A percentile compares a stretch with the other conserved stretches of the same genome.
These are phyloP conservation scores for Aspergillus bridgeri DNA, from an alignment of 495 filamentous ascomycete species.

Conservation along the genomic window DNA sequence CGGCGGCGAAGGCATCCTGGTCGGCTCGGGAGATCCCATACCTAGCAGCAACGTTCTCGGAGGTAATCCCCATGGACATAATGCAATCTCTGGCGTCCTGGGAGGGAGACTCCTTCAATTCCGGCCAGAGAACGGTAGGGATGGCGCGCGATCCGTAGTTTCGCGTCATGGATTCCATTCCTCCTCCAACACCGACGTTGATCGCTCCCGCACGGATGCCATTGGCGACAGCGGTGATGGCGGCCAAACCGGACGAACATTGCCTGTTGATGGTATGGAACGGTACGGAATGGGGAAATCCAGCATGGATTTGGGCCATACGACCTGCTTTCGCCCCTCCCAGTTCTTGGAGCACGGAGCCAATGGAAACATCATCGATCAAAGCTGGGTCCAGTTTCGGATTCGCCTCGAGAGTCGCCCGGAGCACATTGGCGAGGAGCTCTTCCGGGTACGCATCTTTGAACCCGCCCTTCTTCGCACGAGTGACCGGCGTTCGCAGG, in stretches of 20 bases:
- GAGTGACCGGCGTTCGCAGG: constrained; percentile 79
- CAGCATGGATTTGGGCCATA: constrained; percentile 82
- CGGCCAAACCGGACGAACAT: constrained; percentile 72
- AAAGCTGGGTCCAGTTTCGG: constrained; percentile 67
- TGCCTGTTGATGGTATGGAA: constrained; percentile 87
- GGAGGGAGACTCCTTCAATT: constrained; percentile 57
- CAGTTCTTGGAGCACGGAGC: constrained; percentile 85
- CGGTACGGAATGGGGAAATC: constrained; percentile 67
- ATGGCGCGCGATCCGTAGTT: constrained; percentile 85
- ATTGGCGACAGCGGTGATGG: constrained; percentile 67
- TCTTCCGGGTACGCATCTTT: constrained; percentile 90
- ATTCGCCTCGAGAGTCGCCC: constrained; percentile 71
- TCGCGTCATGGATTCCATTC: constrained; percentile 91
- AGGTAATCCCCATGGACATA: constrained; percentile 92
- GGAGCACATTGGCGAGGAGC: constrained; percentile 76
- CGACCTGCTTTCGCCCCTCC: constrained; percentile 88
- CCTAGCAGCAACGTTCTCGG: constrained; percentile 80
- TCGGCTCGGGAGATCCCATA: constrained; percentile 71
- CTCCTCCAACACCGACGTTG: constrained; percentile 77
- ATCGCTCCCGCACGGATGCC: constrained; percentile 69
- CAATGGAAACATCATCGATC: constrained; percentile 80
- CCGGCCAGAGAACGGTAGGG: constrained; percentile 75
- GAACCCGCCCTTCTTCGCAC: constrained; percentile 77
- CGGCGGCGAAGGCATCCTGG: constrained; percentile 79
- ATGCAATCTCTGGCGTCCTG: constrained; percentile 79